Base-by-base conservation (phyloP, 2,329 filamentous ascomycete species). In the Fusarium nodosum region DNA sequence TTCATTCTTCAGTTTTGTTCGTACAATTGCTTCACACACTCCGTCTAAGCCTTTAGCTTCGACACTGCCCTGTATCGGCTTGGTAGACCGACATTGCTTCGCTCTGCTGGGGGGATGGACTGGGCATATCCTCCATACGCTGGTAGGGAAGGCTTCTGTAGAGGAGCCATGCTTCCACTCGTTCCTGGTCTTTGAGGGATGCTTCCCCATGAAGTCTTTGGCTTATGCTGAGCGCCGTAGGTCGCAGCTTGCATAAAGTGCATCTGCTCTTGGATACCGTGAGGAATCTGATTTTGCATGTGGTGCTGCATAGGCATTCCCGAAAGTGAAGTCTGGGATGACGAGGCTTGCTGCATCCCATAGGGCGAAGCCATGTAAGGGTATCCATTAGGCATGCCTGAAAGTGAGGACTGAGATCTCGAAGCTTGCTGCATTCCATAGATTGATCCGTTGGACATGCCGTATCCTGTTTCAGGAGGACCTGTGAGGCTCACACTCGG, bases 11-110 rank as follows among this genome's bases (percentile, higher is more conserved):
- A 16, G 15, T 51, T 8, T 10, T 30, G 24, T 52, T 52, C 48
- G n/a, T 52, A 41, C 33, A 52, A 39, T 15, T 7, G 18, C 20
- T 50, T 22, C 12, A 11, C 28, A 30, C 28, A 9, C 2, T 2
- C 7, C 3, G 4, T 50, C n/a, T 11, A 67, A 28, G 50, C 55
- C n/a, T 46, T 56, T 8, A 45, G 28, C 51, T 56, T 68, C 4
- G 65, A 61, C 0, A 68, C 66, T 9, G 60, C 36, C 7, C 66
- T 61, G 5, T 68, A 68, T 7, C 66, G 51, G 13, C 66, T 68
- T 2, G 66, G 66, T 7, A 68, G 28, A 3, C 66, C 66, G 5
- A 68, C 55, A 4, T 47, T 68, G 33, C 66, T 68, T 22, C 66
- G 53, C 34, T 68, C 66, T 2, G 60, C 36, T 0, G 66, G 66